A percentile compares a stretch with the other conserved stretches of the same genome.
These are phyloP conservation scores for Kappamyces sp. DNA, from an alignment of 192 early-diverging fungal genomes.

Conservation along the genomic window DNA sequence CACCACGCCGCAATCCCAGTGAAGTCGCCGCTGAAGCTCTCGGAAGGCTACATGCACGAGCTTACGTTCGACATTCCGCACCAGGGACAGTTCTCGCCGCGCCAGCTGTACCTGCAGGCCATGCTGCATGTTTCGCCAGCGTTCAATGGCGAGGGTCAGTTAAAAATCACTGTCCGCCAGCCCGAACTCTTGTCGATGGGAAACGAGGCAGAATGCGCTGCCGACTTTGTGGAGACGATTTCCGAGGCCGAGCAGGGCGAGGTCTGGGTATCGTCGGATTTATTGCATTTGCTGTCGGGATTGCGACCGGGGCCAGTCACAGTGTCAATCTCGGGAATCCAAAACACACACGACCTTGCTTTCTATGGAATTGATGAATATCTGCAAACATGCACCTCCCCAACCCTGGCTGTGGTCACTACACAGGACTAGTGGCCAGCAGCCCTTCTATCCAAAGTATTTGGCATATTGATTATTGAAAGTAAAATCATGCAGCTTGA, in stretches of 20 bases:
- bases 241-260: constrained; percentile 29
- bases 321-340: constrained; percentile 11
- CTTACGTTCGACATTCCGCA: constrained; percentile 18
- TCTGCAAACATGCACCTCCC: constrained; percentile 19
- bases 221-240: constrained; percentile 4
- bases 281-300: not conserved
- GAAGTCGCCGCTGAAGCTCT: not conserved
- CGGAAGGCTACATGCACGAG: constrained; percentile 7
- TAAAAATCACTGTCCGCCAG: constrained; percentile 9
- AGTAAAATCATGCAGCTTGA: too few relatives aligned
- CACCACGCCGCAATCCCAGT: not conserved
- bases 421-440: too few relatives aligned
- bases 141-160: not conserved
- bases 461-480: too few relatives aligned
- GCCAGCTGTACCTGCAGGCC: not conserved
- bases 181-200: not conserved
- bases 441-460: too few relatives aligned
- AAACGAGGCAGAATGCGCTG: constrained; percentile 8
- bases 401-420: constrained; percentile 16
- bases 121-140: not conserved
- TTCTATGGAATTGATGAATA: constrained; percentile 23
- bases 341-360: constrained; percentile 4
- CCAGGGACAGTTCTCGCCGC: not conserved
- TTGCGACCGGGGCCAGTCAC: constrained; percentile 1
- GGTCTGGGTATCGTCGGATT: constrained; percentile 28